Evolutionary conservation across 495 filamentous ascomycete species (phyloP).

Genomic region (Xylaria bambusicola): DNA sequence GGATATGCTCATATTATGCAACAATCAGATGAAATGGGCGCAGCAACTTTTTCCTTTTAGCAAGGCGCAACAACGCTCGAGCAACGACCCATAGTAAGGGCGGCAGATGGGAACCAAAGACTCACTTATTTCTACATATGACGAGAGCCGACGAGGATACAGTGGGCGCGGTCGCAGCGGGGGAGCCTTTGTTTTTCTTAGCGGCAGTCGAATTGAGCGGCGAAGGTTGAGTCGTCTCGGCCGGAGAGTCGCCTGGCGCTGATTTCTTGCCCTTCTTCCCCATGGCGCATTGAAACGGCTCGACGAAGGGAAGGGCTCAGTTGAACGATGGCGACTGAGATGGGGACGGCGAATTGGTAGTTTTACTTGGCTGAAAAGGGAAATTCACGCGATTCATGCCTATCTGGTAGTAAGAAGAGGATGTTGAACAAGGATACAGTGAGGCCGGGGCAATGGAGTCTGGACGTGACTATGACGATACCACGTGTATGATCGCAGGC

Average conservation of each 20-base stretch:
- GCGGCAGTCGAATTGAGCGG: constrained; percentile 20
- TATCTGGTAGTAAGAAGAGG: too few relatives aligned
- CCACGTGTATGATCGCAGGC: too few relatives aligned
- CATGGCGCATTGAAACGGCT: constrained; percentile 35
- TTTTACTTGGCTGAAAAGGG: too few relatives aligned
- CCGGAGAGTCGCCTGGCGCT: constrained; percentile 27
- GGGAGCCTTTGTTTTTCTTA: constrained; percentile 23
- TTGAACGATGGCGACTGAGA: too few relatives aligned
- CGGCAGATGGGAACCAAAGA: background rate
- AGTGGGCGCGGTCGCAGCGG: constrained; percentile 36
- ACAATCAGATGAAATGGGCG: background rate
- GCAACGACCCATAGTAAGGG: background rate
- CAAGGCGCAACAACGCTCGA: background rate
- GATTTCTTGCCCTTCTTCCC: constrained; percentile 51
- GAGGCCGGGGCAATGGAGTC: too few relatives aligned
- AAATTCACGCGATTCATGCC: too few relatives aligned
- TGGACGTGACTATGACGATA: too few relatives aligned
- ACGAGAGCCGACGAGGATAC: constrained; percentile 59
- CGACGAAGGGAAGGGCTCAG: background rate
- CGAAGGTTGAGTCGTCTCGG: constrained; percentile 26
- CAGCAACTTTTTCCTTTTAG: background rate
- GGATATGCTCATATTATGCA: background rate
- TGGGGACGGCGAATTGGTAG: too few relatives aligned
- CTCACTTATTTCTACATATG: constrained; percentile 74
- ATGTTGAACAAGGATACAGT: too few relatives aligned